Evolutionary conservation across 768 basidiomycete genomes (phyloP).

Genomic region (Lactarius quietus): DNA sequence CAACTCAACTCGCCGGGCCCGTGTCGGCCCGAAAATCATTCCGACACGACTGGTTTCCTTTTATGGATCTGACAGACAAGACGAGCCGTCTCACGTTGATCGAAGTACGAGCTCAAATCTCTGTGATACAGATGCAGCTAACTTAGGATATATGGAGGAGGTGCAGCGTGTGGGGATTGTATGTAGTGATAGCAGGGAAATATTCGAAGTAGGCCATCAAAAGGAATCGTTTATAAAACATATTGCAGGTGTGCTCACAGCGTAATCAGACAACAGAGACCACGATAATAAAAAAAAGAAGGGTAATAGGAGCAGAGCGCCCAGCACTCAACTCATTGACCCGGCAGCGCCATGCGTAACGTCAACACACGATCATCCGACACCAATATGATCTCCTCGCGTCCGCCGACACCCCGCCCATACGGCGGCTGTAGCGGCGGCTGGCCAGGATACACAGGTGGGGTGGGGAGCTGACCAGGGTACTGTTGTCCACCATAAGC

Average conservation of each 20-base stretch:
- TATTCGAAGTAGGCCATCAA: too few species aligned
- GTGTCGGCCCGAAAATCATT: too few species aligned
- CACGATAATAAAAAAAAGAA: neutral
- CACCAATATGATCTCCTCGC: slow-evolving; percentile 86
- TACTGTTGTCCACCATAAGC: slow-evolving; percentile 37
- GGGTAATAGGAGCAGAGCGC: neutral
- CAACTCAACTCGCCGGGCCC: too few species aligned
- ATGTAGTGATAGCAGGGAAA: too few species aligned
- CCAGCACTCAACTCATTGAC: slow-evolving; percentile 20
- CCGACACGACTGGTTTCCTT: too few species aligned
- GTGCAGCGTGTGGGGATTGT: too few species aligned
- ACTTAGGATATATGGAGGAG: too few species aligned
- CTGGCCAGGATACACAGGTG: slow-evolving; percentile 33
- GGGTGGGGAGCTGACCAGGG: slow-evolving; percentile 40
- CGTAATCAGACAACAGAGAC: slow-evolving; percentile 27
- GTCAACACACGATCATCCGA: slow-evolving; percentile 84
- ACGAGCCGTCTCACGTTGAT: too few species aligned
- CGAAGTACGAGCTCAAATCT: too few species aligned
- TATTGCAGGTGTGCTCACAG: slow-evolving; percentile 24
- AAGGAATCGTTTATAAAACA: slow-evolving; percentile 2
- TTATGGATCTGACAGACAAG: too few species aligned
- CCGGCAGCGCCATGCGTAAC: slow-evolving; percentile 47
- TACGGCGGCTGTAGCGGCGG: slow-evolving; percentile 35
- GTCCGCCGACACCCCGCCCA: slow-evolving; percentile 51
- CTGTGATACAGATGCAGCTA: too few species aligned